Evolutionary conservation across 2,329 filamentous ascomycete genomes (phyloP).

Genomic region (Aspergillus brunneoviolaceus): DNA sequence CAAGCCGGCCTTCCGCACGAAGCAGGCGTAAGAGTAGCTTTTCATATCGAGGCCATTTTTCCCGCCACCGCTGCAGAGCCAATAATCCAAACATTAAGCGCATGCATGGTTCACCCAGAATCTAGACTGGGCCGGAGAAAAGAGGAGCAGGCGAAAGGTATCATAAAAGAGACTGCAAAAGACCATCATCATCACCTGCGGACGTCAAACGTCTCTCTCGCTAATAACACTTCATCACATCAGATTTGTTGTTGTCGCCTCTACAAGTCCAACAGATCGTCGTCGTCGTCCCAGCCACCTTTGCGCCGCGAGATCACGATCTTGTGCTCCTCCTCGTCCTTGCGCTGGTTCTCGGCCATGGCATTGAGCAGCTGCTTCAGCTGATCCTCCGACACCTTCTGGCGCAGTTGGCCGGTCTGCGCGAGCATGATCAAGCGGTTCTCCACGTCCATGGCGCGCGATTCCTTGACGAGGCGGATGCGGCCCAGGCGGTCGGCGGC

Average conservation of each 20-base stretch:
- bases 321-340: slow-evolving; percentile 65
- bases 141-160: not conserved
- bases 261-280: slow-evolving; percentile 47
- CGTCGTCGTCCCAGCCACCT: slow-evolving; percentile 79
- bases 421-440: slow-evolving; percentile 91
- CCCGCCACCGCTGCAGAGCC: not conserved
- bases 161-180: slow-evolving; percentile 7
- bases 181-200: not conserved
- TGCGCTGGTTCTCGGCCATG: slow-evolving; percentile 70
- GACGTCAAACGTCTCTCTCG: not conserved
- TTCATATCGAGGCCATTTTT: not conserved
- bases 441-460: slow-evolving; percentile 85
- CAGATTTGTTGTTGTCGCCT: not conserved
- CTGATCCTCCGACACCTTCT: slow-evolving; percentile 88
- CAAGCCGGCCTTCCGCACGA: not conserved
- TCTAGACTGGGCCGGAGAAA: not conserved
- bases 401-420: slow-evolving; percentile 77
- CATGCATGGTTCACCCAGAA: no score
- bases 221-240: slow-evolving; percentile 5
- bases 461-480: slow-evolving; percentile 93
- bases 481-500: slow-evolving; percentile 90
- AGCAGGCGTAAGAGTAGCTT: not conserved
- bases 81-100: not conserved
- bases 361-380: slow-evolving; percentile 87
- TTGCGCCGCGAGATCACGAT: slow-evolving; percentile 84